phyloP scores from a whole-genome alignment of 441 rosid genomes.

The Metrosideros polymorpha region DNA sequence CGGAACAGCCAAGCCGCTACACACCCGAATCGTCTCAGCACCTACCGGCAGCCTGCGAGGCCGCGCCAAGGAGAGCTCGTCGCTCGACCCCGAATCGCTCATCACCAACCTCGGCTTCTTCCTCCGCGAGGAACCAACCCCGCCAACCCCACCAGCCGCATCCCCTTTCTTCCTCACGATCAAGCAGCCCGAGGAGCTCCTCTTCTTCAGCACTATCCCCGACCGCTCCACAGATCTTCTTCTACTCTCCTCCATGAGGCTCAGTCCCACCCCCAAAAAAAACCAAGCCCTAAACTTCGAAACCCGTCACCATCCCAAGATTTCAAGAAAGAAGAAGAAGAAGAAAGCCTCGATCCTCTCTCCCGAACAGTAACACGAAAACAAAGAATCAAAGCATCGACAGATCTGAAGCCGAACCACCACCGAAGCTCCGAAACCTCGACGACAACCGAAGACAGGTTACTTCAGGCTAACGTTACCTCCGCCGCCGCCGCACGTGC shows the following conservation, averaged over 20 bases:
- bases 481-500: background rate
- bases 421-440: background rate
- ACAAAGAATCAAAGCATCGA: background rate
- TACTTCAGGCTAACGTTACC: background rate
- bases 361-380: background rate
- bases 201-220: conserved; percentile 11
- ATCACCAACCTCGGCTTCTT: conserved; percentile 1
- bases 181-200: conserved; percentile 11
- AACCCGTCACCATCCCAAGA: background rate
- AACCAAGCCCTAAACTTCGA: background rate
- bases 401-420: conserved; percentile 1
- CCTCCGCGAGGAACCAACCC: background rate
- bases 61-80: background rate
- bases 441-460: conserved; percentile 16
- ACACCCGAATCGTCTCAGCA: conserved; percentile 1
- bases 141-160: background rate
- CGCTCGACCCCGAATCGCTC: conserved; percentile 13
- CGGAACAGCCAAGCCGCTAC: background rate
- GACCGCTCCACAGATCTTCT: conserved; percentile 3
- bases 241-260: conserved; percentile 3
- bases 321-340: background rate
- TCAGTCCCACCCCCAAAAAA: background rate
- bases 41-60: background rate
- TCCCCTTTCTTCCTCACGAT: conserved; percentile 9
- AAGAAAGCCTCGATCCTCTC: background rate